Conservation (phyloP, 164 flowering plant species). For the Dillenia turbinata region DNA sequence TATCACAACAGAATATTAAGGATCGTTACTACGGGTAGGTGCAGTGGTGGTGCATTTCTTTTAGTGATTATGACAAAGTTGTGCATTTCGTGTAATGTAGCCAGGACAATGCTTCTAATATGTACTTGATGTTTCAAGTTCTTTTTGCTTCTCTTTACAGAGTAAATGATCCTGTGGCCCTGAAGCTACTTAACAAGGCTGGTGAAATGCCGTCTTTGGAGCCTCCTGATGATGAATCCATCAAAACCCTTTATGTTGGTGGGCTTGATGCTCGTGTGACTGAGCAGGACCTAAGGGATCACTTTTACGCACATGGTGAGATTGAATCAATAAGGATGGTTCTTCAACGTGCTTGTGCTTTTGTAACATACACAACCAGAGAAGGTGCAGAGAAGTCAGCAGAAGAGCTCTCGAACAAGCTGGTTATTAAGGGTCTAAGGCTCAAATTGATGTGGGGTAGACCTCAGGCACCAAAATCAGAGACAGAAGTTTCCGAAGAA, state of each 20-base stretch:
- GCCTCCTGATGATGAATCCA: slow-evolving; percentile 70
- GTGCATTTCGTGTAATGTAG: not conserved
- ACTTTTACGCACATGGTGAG: slow-evolving; percentile 82
- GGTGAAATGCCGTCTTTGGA: slow-evolving; percentile 73
- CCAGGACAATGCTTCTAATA: not conserved
- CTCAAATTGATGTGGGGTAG: slow-evolving; percentile 73
- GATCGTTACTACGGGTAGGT: slow-evolving; percentile 98
- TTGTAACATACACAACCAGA: slow-evolving; percentile 71
- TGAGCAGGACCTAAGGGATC: slow-evolving; percentile 69
- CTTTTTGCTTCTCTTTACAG: slow-evolving; percentile 25
- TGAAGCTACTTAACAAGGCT: slow-evolving; percentile 67
- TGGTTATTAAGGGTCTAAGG: slow-evolving; percentile 61
- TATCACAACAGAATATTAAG: slow-evolving; percentile 91
- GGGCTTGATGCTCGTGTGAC: slow-evolving; percentile 59
- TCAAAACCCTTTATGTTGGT: slow-evolving; percentile 69
- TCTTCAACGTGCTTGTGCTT: slow-evolving; percentile 59
- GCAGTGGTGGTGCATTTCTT: not conserved
- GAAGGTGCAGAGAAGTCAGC: slow-evolving; percentile 84
- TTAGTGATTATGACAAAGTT: not conserved
- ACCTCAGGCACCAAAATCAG: slow-evolving; percentile 63
- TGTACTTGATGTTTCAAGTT: not conserved
- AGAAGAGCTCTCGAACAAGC: slow-evolving; percentile 65
- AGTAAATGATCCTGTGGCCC: slow-evolving; percentile 75
- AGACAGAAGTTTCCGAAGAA: slow-evolving; percentile 40
- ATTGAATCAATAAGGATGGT: slow-evolving; percentile 67